Evolutionary conservation across 257 asterid genomes (phyloP).

Genomic region (Henckelia pumila): DNA sequence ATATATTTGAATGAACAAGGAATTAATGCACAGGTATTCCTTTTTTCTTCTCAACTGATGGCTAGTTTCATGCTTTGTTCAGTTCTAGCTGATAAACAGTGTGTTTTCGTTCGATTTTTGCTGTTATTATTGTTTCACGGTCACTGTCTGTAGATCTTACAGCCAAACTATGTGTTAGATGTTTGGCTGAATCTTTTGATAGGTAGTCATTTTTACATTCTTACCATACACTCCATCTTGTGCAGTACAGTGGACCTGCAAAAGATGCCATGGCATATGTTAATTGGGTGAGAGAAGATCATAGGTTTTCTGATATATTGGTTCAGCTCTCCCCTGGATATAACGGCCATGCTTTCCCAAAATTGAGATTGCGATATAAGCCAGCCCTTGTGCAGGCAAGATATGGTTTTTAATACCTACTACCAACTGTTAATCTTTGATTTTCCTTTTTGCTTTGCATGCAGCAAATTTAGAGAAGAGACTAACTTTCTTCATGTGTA

Average conservation of each 20-base stretch:
- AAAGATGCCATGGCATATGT: conserved; percentile 79
- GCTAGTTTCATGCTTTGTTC: not conserved
- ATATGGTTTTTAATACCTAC: conserved; percentile 15
- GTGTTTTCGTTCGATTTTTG: not conserved
- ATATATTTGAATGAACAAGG: conserved; percentile 94
- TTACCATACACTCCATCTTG: conserved; percentile 26
- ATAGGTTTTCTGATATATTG: conserved; percentile 65
- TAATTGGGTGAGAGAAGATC: conserved; percentile 81
- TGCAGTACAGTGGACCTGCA: conserved; percentile 97
- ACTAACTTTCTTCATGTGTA: not conserved
- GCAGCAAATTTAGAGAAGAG: not conserved
- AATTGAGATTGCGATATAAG: conserved; percentile 86
- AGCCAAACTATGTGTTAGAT: not conserved
- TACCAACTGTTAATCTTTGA: not conserved
- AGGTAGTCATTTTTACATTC: conserved; percentile 4
- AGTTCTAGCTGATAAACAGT: not conserved
- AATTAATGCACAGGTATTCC: conserved; percentile 85
- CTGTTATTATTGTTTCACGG: not conserved
- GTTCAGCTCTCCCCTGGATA: conserved; percentile 75
- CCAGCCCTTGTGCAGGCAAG: conserved; percentile 98
- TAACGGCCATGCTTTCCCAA: conserved; percentile 83
- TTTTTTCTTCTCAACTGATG: not conserved
- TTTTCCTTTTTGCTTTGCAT: conserved; percentile 8
- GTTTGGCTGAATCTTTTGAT: not conserved
- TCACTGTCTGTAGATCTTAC: not conserved